Base-by-base conservation (phyloP, 2,329 filamentous ascomycete species). In the Fusarium sp. region DNA sequence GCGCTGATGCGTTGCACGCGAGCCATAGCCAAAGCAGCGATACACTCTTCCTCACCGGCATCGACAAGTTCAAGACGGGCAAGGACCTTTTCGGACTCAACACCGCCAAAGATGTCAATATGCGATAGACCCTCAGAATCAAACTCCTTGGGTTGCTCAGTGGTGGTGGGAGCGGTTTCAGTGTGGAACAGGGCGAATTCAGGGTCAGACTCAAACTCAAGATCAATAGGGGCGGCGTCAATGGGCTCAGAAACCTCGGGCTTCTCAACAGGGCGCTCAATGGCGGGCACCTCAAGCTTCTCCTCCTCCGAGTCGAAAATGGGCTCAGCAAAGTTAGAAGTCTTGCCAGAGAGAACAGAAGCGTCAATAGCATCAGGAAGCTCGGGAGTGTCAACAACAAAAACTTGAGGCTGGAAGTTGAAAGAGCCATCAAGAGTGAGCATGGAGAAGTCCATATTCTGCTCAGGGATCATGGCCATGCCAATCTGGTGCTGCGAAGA, bases 381-480 rank as follows among this genome's bases (percentile, higher is more conserved):
- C 75, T 92, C 88, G 5, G 92, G 91, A 5, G 93, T 88, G 73
- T 93, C 90, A n/a, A 95, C 89, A 56, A 94, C 89, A 78, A 93
- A 97, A 55, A 93, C 91, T 79, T 91, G 90, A 30, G 91, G 91
- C 79, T 93, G 91, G 81, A 89, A 91, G 81, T 85, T 87, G 81
- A 87, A 91, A 66, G 85, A 85, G 60, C 83, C 81, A 78, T 89
- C 89, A 51, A 95, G 82, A 73, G 80, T 85, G n/a, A 96, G 87
- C 83, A 92, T 89, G 61, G 91, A 90, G 77, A 95, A 91, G 78
- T 97, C 93, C 82, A 95, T 87, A 59, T 85, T 87, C 76, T 93
- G 91, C 83, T 97, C 94, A 4, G 94, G 94, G 52, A 97, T 90
- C 88, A 95, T 93, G 66, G 93, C 90, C 88, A 97, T 93, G 79